Percentiles rank a stretch among this genome's conserved stretches.
Conservation (phyloP, 306 rosid species). For the Vigna unguiculata region DNA sequence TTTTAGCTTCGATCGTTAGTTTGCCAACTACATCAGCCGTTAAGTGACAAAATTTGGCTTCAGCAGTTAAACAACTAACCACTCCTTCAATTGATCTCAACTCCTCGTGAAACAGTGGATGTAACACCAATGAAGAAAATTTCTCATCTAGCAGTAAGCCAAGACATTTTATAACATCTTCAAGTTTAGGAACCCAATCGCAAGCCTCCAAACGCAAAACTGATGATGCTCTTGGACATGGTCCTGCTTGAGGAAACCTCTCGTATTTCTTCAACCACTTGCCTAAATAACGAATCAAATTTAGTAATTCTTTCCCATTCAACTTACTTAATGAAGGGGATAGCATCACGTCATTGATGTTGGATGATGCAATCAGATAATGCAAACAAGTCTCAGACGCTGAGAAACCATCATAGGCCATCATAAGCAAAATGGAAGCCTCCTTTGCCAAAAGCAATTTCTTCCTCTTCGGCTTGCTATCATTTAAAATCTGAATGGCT, state of each 20-base stretch:
- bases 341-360: slow-evolving; percentile 59
- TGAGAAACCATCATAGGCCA: slow-evolving; percentile 79
- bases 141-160: slow-evolving; percentile 74
- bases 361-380: slow-evolving; percentile 73
- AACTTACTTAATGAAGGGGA: slow-evolving; percentile 67
- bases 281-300: slow-evolving; percentile 70
- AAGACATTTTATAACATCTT: slow-evolving; percentile 68
- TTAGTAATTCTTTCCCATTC: slow-evolving; percentile 68
- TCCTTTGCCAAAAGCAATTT: slow-evolving; percentile 62
- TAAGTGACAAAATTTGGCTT: slow-evolving; percentile 63
- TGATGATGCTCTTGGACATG: slow-evolving; percentile 56
- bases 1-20: slow-evolving; percentile 49
- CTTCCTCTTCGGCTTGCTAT: slow-evolving; percentile 49
- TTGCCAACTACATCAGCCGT: slow-evolving; percentile 61
- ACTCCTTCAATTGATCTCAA: slow-evolving; percentile 57
- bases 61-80: slow-evolving; percentile 64
- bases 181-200: slow-evolving; percentile 82
- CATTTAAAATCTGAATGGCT: slow-evolving; percentile 62
- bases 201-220: slow-evolving; percentile 69
- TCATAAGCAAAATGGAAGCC: slow-evolving; percentile 79
- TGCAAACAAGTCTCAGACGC: slow-evolving; percentile 75
- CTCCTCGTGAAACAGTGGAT: slow-evolving; percentile 77
- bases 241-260: slow-evolving; percentile 80
- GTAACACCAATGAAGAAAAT: slow-evolving; percentile 73
- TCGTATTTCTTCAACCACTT: slow-evolving; percentile 90